Evolutionary conservation across 495 filamentous ascomycete species (phyloP).

Genomic region (Usnea hakonensis): DNA sequence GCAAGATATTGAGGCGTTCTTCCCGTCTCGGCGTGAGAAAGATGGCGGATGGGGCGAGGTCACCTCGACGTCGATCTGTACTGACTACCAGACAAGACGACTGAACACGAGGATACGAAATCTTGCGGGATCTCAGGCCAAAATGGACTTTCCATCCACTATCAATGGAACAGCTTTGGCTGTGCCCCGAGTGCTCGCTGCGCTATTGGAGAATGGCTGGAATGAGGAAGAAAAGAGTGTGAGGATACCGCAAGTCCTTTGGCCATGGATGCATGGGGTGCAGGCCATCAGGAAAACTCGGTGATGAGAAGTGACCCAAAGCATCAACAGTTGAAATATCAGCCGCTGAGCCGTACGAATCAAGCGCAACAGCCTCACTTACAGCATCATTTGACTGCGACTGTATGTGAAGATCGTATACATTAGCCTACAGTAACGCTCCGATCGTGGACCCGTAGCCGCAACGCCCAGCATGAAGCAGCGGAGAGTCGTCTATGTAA

Average conservation of each 20-base stretch:
- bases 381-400: neutral
- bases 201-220: constrained; percentile 85
- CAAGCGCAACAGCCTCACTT: neutral
- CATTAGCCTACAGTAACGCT: neutral
- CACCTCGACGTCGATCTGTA: constrained; percentile 82
- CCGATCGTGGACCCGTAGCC: neutral
- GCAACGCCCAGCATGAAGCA: neutral
- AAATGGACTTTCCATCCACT: constrained; percentile 63
- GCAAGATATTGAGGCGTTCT: constrained; percentile 86
- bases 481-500: neutral
- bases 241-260: constrained; percentile 64
- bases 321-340: neutral
- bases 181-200: constrained; percentile 80
- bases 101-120: constrained; percentile 59
- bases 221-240: constrained; percentile 42
- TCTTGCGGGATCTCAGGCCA: constrained; percentile 24
- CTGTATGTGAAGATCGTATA: neutral
- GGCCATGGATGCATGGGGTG: constrained; percentile 73
- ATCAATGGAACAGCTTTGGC: constrained; percentile 93
- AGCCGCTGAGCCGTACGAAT: neutral
- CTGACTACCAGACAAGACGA: constrained; percentile 85
- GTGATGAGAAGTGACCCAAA: neutral
- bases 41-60: constrained; percentile 92
- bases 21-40: constrained; percentile 67
- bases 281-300: constrained; percentile 50